Base-by-base conservation (phyloP, 352 stramenopile species). In the Thalassiosira oceanica region DNA sequence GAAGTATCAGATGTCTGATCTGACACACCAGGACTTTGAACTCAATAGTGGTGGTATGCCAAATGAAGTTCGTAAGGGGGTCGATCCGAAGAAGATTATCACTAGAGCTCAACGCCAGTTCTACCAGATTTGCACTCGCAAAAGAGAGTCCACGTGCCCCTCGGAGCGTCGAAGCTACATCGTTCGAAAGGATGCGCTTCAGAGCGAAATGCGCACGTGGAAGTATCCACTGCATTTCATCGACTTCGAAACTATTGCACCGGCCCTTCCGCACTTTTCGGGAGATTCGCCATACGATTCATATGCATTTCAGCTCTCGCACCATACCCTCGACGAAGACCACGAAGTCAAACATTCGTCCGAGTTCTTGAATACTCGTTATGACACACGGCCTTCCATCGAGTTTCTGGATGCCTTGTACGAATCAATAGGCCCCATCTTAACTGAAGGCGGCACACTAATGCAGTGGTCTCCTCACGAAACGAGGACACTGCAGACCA, bases 221-320 rank as follows among this genome's bases (percentile, higher is more conserved):
- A 21, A 60, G 35, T 83, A 76, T 66, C 73, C 73, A 50, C 56
- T 62, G 15, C 73, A 83, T 62, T 78, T 83, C 48, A 71, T 83
- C 10, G 73, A 83, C 29, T 83, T 83, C 50, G 73, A 83, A 53
- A 83, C 66, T 10, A 33, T 57, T 23, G 37, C 49, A 20, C 61
- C 73, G 2, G 51, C 57, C 6, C 44, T 83, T 50, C 73, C 73
- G 16, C 75, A 68, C 35, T 78, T 67, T 43, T 21, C 41, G 23
- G 51, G 53, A 2, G 67, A 60, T 50, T 48, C 50, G 33, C 73
- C 73, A 2, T 83, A 75, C 24, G 61, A 78, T 15, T 33, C 75
- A 8, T 20, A 72, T 51, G 61, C 66, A 5, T 83, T 79, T 51
- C 73, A 83, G 41, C 78, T 83, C 36, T 78, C 65, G 20, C 73